Evolutionary conservation across 2,329 filamentous ascomycete species (phyloP).

Genomic region (Diaporthe caulivora): DNA sequence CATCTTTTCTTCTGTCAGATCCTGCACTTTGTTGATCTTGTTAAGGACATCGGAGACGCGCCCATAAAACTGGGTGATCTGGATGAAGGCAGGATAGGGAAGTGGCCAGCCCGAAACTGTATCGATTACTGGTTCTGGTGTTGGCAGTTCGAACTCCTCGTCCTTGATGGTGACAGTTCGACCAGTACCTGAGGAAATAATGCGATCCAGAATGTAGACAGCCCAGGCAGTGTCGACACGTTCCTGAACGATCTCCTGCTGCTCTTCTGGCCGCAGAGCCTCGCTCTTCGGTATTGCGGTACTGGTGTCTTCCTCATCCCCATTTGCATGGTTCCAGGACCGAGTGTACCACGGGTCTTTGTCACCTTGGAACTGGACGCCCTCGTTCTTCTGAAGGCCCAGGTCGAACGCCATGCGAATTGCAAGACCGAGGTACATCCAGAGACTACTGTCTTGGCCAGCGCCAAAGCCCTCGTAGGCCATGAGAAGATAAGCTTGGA

Average conservation of each 20-base stretch:
- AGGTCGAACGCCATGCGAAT: slow-evolving; percentile 87
- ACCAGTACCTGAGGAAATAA: slow-evolving; percentile 89
- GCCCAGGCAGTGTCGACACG: slow-evolving; percentile 91
- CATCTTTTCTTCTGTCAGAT: slow-evolving; percentile 81
- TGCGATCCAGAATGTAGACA: slow-evolving; percentile 87
- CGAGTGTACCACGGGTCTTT: slow-evolving; percentile 63
- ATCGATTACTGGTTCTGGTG: slow-evolving; percentile 65
- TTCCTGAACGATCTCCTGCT: slow-evolving; percentile 80
- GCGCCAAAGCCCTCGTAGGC: slow-evolving; percentile 92
- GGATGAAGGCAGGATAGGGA: slow-evolving; percentile 83
- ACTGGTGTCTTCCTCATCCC: slow-evolving; percentile 38
- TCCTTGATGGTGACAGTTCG: slow-evolving; percentile 86
- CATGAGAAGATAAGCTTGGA: slow-evolving; percentile 85
- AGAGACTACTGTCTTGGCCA: slow-evolving; percentile 88
- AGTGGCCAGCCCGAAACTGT: slow-evolving; percentile 77
- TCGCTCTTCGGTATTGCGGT: slow-evolving; percentile 45
- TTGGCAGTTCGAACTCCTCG: slow-evolving; percentile 85
- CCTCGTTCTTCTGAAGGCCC: slow-evolving; percentile 85
- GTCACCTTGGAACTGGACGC: slow-evolving; percentile 72
- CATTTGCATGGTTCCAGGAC: slow-evolving; percentile 54
- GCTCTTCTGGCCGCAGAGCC: slow-evolving; percentile 61
- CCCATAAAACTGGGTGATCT: slow-evolving; percentile 89
- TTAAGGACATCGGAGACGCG: slow-evolving; percentile 88
- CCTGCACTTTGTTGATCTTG: slow-evolving; percentile 78
- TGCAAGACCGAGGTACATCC: slow-evolving; percentile 92